Percentiles rank a stretch among this genome's conserved stretches.
phyloP scores from a whole-genome alignment of 495 filamentous ascomycete genomes.

The Xylaria palmicola region DNA sequence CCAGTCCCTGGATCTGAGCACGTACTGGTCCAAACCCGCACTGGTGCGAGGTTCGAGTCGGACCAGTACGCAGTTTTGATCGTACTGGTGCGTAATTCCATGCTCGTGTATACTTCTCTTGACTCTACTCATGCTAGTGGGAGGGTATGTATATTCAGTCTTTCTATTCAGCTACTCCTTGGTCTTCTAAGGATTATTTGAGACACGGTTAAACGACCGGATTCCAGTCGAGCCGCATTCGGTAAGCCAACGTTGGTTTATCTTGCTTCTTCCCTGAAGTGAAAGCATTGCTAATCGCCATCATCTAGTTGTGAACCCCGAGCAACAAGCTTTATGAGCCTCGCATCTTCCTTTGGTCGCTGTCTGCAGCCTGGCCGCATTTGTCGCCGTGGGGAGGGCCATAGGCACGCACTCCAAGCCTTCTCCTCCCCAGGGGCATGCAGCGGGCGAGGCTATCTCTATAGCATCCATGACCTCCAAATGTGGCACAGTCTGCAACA shows the following conservation, averaged over 20 bases:
- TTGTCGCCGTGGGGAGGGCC: neutral
- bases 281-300: neutral
- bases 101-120: neutral
- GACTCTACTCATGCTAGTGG: slow-evolving; percentile 1
- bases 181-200: neutral
- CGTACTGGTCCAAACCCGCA: neutral
- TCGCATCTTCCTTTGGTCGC: slow-evolving; percentile 1
- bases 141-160: neutral
- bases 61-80: neutral
- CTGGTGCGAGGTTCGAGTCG: neutral
- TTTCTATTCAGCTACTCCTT: slow-evolving; percentile 1
- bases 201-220: neutral
- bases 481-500: slow-evolving; percentile 1
- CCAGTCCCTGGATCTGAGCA: too few species aligned
- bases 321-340: slow-evolving; percentile 1
- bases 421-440: neutral
- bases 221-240: neutral
- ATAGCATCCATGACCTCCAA: slow-evolving; percentile 1
- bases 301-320: neutral
- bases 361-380: neutral
- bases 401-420: neutral
- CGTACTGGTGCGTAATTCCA: neutral
- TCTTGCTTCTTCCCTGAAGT: neutral
- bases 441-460: neutral
- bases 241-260: slow-evolving; percentile 1